A percentile compares a stretch with the other conserved stretches of the same genome.
These are phyloP conservation scores for Boletus coccyginus DNA, from an alignment of 768 basidiomycete species.

Conservation along the genomic window DNA sequence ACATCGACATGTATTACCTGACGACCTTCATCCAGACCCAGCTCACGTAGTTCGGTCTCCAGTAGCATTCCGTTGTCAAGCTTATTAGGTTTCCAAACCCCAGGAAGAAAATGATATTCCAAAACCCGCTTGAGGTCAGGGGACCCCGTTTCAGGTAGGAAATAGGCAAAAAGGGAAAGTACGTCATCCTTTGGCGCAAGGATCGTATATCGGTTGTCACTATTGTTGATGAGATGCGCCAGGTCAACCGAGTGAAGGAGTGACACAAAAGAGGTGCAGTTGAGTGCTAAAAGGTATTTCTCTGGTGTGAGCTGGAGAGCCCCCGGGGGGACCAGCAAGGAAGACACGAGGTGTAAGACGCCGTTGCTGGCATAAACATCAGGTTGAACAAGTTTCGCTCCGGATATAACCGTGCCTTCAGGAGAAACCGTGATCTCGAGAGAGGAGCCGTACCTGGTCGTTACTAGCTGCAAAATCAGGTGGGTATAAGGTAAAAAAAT, in stretches of 20 bases:
- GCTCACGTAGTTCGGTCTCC: conserved; percentile 73
- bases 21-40: conserved; percentile 61
- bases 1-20: conserved; percentile 74
- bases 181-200: conserved; percentile 91
- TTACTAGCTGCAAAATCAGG: conserved; percentile 48
- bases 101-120: conserved; percentile 90
- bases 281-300: conserved; percentile 89
- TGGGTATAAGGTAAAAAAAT: not conserved
- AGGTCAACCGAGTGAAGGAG: conserved; percentile 84
- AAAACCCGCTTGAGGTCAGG: conserved; percentile 70
- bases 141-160: conserved; percentile 61
- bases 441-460: conserved; percentile 61
- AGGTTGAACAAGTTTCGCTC: conserved; percentile 60
- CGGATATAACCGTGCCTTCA: conserved; percentile 54
- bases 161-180: conserved; percentile 51
- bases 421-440: conserved; percentile 58
- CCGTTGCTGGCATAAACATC: conserved; percentile 95
- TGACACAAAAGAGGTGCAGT: conserved; percentile 88
- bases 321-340: conserved; percentile 74
- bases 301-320: conserved; percentile 85
- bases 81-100: conserved; percentile 67
- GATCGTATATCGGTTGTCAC: conserved; percentile 74
- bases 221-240: conserved; percentile 64
- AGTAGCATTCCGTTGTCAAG: conserved; percentile 73
- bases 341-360: conserved; percentile 86